These are phyloP conservation scores for Medakamo hakoo DNA, from an alignment of 139 green algal species.

Conservation along the genomic window DNA sequence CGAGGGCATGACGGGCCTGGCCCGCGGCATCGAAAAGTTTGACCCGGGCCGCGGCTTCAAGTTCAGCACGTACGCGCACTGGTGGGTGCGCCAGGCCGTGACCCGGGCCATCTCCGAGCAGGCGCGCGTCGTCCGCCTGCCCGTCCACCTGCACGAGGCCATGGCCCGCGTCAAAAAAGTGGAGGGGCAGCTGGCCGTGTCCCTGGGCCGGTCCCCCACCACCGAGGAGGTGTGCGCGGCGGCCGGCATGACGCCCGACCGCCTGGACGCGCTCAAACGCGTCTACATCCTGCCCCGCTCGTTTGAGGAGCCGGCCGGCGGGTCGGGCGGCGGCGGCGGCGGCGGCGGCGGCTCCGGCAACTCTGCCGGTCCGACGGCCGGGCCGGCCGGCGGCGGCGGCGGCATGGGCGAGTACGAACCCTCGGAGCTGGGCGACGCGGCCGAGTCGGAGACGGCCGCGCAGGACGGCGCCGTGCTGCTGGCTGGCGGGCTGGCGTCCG, in stretches of 20 bases:
- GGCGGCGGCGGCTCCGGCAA: not conserved
- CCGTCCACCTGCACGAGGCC: constrained; percentile 62
- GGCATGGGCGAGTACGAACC: too few relatives aligned
- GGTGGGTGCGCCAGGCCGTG: constrained; percentile 88
- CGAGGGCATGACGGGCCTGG: constrained; percentile 68
- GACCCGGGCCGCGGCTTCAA: constrained; percentile 77
- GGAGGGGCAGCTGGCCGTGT: constrained; percentile 13
- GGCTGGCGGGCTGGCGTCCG: constrained; percentile 24
- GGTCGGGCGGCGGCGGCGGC: not conserved
- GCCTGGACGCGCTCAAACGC: constrained; percentile 14
- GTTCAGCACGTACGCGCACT: constrained; percentile 94
- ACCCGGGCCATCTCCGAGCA: constrained; percentile 42
- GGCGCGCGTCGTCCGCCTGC: constrained; percentile 51
- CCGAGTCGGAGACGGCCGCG: constrained; percentile 14
- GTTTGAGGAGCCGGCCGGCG: not conserved
- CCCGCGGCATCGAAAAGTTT: constrained; percentile 78
- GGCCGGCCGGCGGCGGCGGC: too few relatives aligned
- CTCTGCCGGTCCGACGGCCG: too few relatives aligned
- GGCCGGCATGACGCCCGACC: constrained; percentile 39
- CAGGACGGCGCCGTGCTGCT: not conserved
- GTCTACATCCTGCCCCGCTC: not conserved
- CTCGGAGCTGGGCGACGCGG: constrained; percentile 4
- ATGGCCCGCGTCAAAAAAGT: constrained; percentile 13
- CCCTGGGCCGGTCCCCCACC: constrained; percentile 20
- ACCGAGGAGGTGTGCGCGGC: constrained; percentile 31